Conservation (phyloP, 2,329 filamentous ascomycete species). For the Neodidymelliopsis sp. region DNA sequence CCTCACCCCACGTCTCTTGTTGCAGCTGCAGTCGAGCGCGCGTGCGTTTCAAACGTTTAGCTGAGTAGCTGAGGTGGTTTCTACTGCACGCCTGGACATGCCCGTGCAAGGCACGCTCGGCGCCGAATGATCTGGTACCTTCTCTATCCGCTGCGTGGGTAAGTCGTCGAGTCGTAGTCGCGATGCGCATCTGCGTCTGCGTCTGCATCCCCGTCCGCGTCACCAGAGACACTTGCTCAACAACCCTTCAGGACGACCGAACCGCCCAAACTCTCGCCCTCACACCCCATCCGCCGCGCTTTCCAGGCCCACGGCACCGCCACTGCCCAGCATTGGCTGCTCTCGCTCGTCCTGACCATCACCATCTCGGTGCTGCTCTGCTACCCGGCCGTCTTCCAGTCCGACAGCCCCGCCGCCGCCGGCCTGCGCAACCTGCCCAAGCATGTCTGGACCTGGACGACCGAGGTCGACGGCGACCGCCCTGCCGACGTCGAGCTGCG, state of each 20-base stretch:
- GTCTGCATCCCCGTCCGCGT: slow-evolving; percentile 6
- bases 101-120: slow-evolving; percentile 28
- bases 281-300: slow-evolving; percentile 69
- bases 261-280: slow-evolving; percentile 69
- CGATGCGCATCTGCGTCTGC: slow-evolving; percentile 9
- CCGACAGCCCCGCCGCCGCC: slow-evolving; percentile 74
- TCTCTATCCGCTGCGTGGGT: slow-evolving; percentile 79
- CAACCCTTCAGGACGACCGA: slow-evolving; percentile 70
- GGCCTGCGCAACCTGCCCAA: slow-evolving; percentile 76
- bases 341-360: slow-evolving; percentile 77
- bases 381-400: slow-evolving; percentile 79
- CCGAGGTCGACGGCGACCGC: slow-evolving; percentile 64
- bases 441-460: slow-evolving; percentile 82
- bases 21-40: slow-evolving; percentile 29
- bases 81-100: slow-evolving; percentile 30
- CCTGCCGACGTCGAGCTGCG: slow-evolving; percentile 77
- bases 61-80: slow-evolving; percentile 24
- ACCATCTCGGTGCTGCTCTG: slow-evolving; percentile 73
- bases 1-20: slow-evolving; percentile 28
- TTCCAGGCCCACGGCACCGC: slow-evolving; percentile 75
- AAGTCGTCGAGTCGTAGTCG: slow-evolving; percentile 47
- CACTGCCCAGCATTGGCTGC: slow-evolving; percentile 75
- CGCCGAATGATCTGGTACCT: slow-evolving; percentile 76
- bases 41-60: slow-evolving; percentile 37
- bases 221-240: slow-evolving; percentile 16